Evolutionary conservation across 1,284 basidiomycete genomes (phyloP).

Genomic region (Lignosus rhinocerotis): DNA sequence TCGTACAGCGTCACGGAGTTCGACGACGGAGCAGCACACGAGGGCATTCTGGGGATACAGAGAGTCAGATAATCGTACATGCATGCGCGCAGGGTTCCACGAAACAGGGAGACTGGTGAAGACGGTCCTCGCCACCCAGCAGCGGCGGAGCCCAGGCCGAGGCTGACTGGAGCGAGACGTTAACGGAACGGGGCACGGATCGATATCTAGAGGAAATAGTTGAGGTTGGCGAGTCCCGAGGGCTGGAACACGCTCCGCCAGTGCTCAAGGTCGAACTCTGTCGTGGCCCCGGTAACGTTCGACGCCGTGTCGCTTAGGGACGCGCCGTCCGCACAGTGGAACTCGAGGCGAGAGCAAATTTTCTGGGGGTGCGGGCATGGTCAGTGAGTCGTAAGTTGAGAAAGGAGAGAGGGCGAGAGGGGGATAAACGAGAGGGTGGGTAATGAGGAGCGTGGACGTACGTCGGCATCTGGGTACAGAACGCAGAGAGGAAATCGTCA

Average conservation of each 20-base stretch:
- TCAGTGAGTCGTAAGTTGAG: background rate
- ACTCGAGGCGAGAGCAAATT: slow-evolving; percentile 39
- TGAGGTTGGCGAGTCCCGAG: slow-evolving; percentile 23
- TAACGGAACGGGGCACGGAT: too few relatives aligned
- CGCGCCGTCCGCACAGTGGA: slow-evolving; percentile 17
- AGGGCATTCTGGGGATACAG: background rate
- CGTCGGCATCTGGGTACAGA: slow-evolving; percentile 50
- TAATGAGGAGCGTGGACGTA: slow-evolving; percentile 29
- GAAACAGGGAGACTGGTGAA: too few relatives aligned
- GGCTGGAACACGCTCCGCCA: slow-evolving; percentile 31
- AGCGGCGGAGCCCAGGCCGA: background rate
- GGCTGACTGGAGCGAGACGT: too few relatives aligned
- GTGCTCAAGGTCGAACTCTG: slow-evolving; percentile 35
- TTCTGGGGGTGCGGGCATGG: slow-evolving; percentile 36
- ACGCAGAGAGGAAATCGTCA: background rate
- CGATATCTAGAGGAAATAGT: slow-evolving; percentile 47
- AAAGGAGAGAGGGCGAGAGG: background rate
- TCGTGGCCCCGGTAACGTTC: slow-evolving; percentile 25
- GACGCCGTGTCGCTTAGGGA: slow-evolving; percentile 28
- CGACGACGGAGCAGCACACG: too few relatives aligned
- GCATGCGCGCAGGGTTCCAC: background rate
- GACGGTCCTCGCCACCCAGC: background rate
- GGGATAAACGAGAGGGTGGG: background rate
- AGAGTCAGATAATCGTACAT: background rate
- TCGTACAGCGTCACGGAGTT: background rate